A percentile compares a stretch with the other conserved stretches of the same genome.
These are phyloP conservation scores for Wickerhamiella nectarea DNA, from an alignment of 805 yeast species.

Conservation along the genomic window DNA sequence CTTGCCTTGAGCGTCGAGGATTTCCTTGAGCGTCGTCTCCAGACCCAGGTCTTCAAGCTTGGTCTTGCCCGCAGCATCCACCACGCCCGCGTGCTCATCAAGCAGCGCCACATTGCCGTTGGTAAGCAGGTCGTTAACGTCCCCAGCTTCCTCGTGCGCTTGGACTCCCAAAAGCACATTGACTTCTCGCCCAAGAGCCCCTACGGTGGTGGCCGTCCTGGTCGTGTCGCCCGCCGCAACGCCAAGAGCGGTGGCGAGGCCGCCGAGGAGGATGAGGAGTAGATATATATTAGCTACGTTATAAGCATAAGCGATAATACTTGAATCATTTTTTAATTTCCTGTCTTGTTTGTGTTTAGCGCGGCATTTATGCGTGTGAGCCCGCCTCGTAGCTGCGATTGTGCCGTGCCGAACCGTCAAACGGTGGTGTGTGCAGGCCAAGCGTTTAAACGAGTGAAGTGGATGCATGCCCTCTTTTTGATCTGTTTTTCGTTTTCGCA, in stretches of 20 bases:
- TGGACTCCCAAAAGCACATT: slow-evolving; percentile 99
- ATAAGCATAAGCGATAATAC: background rate
- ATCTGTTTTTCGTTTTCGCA: too few species aligned
- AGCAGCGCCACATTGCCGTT: slow-evolving; percentile 99
- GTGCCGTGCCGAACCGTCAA: too few species aligned
- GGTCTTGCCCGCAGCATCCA: slow-evolving; percentile 99
- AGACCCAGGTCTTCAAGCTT: slow-evolving; percentile 99
- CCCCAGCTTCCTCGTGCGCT: slow-evolving; percentile 99
- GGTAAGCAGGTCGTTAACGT: slow-evolving; percentile 98
- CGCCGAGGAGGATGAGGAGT: slow-evolving; percentile 51
- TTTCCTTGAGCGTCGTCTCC: slow-evolving; percentile 99
- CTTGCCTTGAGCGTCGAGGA: slow-evolving; percentile 96
- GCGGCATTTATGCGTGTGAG: too few species aligned
- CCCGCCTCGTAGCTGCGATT: too few species aligned
- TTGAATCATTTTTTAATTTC: too few species aligned
- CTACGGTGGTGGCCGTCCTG: slow-evolving; percentile 99
- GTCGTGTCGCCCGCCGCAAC: slow-evolving; percentile 98
- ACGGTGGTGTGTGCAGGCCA: too few species aligned
- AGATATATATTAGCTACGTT: slow-evolving; percentile 7
- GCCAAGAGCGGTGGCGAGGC: slow-evolving; percentile 56
- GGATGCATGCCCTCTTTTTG: too few species aligned
- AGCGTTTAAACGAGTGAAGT: too few species aligned
- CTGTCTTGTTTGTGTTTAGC: too few species aligned
- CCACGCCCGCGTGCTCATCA: slow-evolving; percentile 98
- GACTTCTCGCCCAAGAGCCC: slow-evolving; percentile 99